Percentiles rank a stretch among this genome's conserved stretches.
These are phyloP conservation scores for Hortaea werneckii DNA, from an alignment of 2,329 filamentous ascomycete species.

Conservation along the genomic window DNA sequence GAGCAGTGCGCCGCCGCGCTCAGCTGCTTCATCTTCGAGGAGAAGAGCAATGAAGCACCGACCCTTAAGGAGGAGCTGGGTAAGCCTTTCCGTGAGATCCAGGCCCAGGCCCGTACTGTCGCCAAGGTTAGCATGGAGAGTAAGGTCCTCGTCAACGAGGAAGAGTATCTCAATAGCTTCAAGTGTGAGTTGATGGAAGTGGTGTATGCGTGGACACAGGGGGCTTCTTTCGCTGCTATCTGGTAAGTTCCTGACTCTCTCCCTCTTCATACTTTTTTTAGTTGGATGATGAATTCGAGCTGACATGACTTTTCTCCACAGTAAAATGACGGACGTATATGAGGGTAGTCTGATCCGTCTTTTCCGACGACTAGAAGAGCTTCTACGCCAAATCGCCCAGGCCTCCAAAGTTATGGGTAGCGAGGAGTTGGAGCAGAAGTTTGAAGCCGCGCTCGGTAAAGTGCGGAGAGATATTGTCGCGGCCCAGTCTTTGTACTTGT, in stretches of 20 bases:
- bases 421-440: slow-evolving; percentile 85
- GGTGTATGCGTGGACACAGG: slow-evolving; percentile 83
- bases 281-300: not conserved
- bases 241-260: slow-evolving; percentile 55
- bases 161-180: slow-evolving; percentile 81
- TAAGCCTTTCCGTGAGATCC: slow-evolving; percentile 78
- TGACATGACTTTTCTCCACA: slow-evolving; percentile 26
- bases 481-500: slow-evolving; percentile 85
- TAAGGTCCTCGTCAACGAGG: slow-evolving; percentile 87
- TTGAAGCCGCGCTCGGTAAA: slow-evolving; percentile 75
- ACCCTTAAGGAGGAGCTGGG: slow-evolving; percentile 69
- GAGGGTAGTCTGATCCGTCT: slow-evolving; percentile 93
- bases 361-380: slow-evolving; percentile 89
- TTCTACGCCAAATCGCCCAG: slow-evolving; percentile 89
- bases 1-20: slow-evolving; percentile 79
- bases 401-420: slow-evolving; percentile 97
- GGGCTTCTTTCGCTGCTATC: slow-evolving; percentile 81
- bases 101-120: slow-evolving; percentile 74
- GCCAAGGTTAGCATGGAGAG: slow-evolving; percentile 92
- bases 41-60: slow-evolving; percentile 71
- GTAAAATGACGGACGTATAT: slow-evolving; percentile 98
- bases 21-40: slow-evolving; percentile 94
- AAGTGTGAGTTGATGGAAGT: slow-evolving; percentile 98
- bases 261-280: not conserved
- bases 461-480: slow-evolving; percentile 90